Evolutionary conservation across 352 stramenopile species (phyloP).

Genomic region (Pythium guiyangense): DNA sequence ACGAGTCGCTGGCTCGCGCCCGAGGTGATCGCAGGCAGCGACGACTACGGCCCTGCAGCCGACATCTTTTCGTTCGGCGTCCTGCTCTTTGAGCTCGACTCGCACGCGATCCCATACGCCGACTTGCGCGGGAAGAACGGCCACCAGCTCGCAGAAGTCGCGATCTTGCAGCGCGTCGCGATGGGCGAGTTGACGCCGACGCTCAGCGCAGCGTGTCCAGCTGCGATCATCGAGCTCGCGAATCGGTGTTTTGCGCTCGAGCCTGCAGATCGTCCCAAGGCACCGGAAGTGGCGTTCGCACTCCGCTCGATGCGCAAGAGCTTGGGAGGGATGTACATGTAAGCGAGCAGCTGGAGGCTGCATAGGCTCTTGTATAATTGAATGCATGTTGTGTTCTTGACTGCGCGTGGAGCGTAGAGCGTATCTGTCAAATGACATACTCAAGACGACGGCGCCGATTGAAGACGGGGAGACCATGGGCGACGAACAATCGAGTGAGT

Average conservation of each 20-base stretch:
- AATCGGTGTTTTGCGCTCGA: conserved; percentile 19
- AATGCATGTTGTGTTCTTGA: too few relatives aligned
- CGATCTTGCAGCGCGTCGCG: conserved; percentile 30
- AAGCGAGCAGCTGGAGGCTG: too few relatives aligned
- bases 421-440: too few relatives aligned
- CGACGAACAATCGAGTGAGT: too few relatives aligned
- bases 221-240: conserved; percentile 18
- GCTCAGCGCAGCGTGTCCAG: conserved; percentile 19
- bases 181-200: conserved; percentile 18
- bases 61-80: conserved; percentile 67
- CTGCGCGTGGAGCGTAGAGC: too few relatives aligned
- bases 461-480: too few relatives aligned
- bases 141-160: conserved; percentile 4
- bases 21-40: conserved; percentile 25
- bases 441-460: too few relatives aligned
- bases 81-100: conserved; percentile 53
- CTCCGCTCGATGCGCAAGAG: conserved; percentile 4
- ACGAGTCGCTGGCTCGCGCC: conserved; percentile 19
- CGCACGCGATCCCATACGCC: conserved; percentile 44
- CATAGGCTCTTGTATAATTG: too few relatives aligned
- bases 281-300: conserved; percentile 15
- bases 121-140: neutral
- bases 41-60: conserved; percentile 40
- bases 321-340: too few relatives aligned
- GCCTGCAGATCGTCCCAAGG: conserved; percentile 20